phyloP scores from a whole-genome alignment of 2,329 filamentous ascomycete genomes.

The Teratosphaeria pseudoeucalypti region DNA sequence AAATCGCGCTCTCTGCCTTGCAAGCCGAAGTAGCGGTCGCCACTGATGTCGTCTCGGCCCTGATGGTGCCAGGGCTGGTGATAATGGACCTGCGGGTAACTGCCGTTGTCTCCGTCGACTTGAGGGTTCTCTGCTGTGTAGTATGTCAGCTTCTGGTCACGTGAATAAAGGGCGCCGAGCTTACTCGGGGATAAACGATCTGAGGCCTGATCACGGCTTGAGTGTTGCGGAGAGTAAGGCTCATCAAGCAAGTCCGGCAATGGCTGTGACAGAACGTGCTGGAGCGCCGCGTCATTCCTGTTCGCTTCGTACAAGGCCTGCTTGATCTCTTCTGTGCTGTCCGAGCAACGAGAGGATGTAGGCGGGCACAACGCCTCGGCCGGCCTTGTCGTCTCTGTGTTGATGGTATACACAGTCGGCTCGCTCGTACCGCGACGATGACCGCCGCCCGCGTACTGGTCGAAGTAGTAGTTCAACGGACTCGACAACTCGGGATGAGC shows the following conservation, averaged over 20 bases:
- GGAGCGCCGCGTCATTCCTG: neutral
- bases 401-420: neutral
- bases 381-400: neutral
- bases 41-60: constrained; percentile 2
- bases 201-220: neutral
- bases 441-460: neutral
- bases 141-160: neutral
- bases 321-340: neutral
- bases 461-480: neutral
- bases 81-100: neutral
- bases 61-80: neutral
- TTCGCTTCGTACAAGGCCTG: neutral
- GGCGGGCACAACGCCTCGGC: neutral
- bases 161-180: neutral
- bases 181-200: neutral
- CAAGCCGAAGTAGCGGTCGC: constrained; percentile 4
- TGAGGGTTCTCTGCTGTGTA: constrained; percentile 1
- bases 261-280: neutral
- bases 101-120: constrained; percentile 1
- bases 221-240: neutral
- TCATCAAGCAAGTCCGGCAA: neutral
- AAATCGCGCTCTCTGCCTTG: neutral
- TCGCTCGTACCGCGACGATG: neutral
- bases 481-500: neutral
- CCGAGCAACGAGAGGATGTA: neutral